These are phyloP conservation scores for Coemansia sp. DNA, from an alignment of 192 early-diverging fungal genomes.

Conservation along the genomic window DNA sequence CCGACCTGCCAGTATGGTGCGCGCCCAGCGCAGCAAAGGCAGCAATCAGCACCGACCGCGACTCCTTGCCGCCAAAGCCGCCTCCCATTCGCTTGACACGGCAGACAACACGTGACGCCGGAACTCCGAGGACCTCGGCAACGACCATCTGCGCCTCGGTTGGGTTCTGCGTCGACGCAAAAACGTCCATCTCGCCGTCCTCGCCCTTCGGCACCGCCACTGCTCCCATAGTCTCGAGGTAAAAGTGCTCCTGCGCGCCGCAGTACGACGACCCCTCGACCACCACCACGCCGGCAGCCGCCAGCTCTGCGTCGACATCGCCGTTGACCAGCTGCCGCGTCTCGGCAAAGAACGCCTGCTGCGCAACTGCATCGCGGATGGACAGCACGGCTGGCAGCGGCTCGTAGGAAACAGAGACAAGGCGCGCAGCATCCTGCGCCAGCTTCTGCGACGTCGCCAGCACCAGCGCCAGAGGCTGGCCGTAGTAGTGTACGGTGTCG, in stretches of 20 bases:
- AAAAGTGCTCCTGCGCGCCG: constrained; percentile 82
- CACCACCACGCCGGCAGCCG: constrained; percentile 52
- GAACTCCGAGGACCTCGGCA: constrained; percentile 70
- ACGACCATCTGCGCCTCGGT: constrained; percentile 71
- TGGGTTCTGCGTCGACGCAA: constrained; percentile 75
- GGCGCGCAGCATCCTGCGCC: constrained; percentile 67
- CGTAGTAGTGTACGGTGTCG: constrained; percentile 62
- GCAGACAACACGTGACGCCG: constrained; percentile 65
- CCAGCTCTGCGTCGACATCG: constrained; percentile 59
- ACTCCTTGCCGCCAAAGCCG: constrained; percentile 82
- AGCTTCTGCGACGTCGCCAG: constrained; percentile 63
- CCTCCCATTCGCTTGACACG: constrained; percentile 85
- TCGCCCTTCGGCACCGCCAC: constrained; percentile 70
- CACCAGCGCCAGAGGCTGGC: constrained; percentile 78
- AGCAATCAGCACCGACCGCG: constrained; percentile 63
- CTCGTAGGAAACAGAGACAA: constrained; percentile 73
- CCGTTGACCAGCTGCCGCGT: constrained; percentile 60
- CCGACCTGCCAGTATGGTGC: constrained; percentile 61
- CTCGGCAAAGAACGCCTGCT: constrained; percentile 60
- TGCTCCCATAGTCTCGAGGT: constrained; percentile 75
- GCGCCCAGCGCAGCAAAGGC: constrained; percentile 69
- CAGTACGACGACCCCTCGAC: constrained; percentile 59
- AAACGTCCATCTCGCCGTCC: constrained; percentile 78
- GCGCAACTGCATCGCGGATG: constrained; percentile 76
- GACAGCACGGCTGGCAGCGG: constrained; percentile 66